Evolutionary conservation across 2,329 filamentous ascomycete genomes (phyloP).

Genomic region (Leptosphaerulina australis): DNA sequence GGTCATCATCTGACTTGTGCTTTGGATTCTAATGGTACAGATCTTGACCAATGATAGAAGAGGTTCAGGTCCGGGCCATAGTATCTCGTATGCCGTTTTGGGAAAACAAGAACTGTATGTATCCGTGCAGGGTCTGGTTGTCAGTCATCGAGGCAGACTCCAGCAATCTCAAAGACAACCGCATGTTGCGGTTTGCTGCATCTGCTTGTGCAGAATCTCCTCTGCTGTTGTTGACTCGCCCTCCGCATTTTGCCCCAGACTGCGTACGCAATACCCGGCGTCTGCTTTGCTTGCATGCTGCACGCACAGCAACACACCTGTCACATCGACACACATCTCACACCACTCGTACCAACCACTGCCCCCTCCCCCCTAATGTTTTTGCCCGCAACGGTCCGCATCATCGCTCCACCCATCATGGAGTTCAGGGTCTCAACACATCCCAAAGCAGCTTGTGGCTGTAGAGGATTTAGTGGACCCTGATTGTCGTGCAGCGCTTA

Average conservation of each 20-base stretch:
- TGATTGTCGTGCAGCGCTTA: conserved; percentile 9
- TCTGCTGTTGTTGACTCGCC: background rate
- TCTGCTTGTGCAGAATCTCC: no score
- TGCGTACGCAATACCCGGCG: background rate
- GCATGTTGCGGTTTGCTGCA: no score
- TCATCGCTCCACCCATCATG: conserved; percentile 1
- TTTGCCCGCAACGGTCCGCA: conserved; percentile 15
- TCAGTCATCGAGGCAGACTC: no score
- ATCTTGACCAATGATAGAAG: conserved; percentile 2
- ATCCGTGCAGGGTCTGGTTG: conserved; percentile 14
- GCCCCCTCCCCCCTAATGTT: no score
- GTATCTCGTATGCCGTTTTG: conserved; percentile 5
- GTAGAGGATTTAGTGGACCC: conserved; percentile 1
- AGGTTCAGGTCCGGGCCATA: background rate
- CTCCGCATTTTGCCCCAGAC: conserved; percentile 4
- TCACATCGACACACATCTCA: conserved; percentile 4
- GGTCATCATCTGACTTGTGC: background rate
- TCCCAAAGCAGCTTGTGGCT: conserved; percentile 13
- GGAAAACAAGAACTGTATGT: conserved; percentile 9
- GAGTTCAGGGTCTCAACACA: conserved; percentile 10
- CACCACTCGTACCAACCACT: no score
- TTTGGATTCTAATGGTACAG: background rate
- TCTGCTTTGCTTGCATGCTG: background rate
- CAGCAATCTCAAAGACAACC: background rate
- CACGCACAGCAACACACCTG: conserved; percentile 4